A percentile compares a stretch with the other conserved stretches of the same genome.
Evolutionary conservation across 352 stramenopile genomes (phyloP).

Genomic region (Phytophthora hybrid): DNA sequence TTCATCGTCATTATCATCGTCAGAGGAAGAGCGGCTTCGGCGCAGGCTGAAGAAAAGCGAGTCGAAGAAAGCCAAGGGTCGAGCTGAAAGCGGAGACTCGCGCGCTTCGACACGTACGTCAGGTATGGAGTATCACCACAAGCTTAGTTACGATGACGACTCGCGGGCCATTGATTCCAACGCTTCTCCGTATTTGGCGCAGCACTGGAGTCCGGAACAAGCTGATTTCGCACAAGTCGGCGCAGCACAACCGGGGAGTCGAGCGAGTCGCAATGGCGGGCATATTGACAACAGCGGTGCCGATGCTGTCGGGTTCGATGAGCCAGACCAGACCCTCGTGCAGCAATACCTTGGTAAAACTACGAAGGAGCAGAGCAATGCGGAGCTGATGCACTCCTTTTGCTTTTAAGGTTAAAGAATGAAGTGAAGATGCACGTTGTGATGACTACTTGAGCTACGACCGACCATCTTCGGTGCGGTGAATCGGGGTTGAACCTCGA

Average conservation of each 20-base stretch:
- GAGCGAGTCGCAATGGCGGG: not conserved
- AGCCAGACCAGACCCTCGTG: slow-evolving; percentile 1
- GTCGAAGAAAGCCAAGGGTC: slow-evolving; percentile 26
- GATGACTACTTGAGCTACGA: not conserved
- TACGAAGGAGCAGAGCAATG: slow-evolving; percentile 26
- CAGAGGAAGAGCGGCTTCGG: slow-evolving; percentile 29
- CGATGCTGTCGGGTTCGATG: slow-evolving; percentile 23
- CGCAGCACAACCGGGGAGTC: not conserved
- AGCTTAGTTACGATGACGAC: slow-evolving; percentile 21
- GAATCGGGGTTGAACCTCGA: not conserved
- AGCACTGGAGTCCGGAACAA: slow-evolving; percentile 8
- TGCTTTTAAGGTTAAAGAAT: slow-evolving; percentile 25
- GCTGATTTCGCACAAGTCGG: slow-evolving; percentile 1
- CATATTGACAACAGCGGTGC: not conserved
- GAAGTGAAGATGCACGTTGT: not conserved
- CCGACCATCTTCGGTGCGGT: not conserved
- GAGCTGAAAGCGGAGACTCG: slow-evolving; percentile 20
- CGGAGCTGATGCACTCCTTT: slow-evolving; percentile 28
- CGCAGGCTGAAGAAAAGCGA: slow-evolving; percentile 36
- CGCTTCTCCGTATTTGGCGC: slow-evolving; percentile 12
- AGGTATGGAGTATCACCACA: slow-evolving; percentile 18
- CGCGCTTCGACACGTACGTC: slow-evolving; percentile 17
- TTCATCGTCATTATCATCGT: slow-evolving; percentile 29
- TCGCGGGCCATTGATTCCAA: slow-evolving; percentile 21
- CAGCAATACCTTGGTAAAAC: slow-evolving; percentile 23